A percentile compares a stretch with the other conserved stretches of the same genome.
These are phyloP conservation scores for Amauroascus niger DNA, from an alignment of 2,329 filamentous ascomycete species.

Conservation along the genomic window DNA sequence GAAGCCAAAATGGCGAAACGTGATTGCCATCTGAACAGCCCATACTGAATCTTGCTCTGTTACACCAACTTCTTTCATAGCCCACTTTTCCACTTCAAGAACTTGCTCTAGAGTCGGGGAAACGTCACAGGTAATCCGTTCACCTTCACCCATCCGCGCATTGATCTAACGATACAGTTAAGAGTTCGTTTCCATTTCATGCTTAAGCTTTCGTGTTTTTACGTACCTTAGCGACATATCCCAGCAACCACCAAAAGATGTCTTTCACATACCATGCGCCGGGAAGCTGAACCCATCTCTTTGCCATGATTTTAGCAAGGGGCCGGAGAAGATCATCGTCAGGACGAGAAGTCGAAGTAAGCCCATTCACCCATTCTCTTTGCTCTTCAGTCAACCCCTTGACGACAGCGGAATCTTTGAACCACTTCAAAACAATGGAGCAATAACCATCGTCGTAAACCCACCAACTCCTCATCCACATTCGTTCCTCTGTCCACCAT, in stretches of 20 bases:
- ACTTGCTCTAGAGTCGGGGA: conserved; percentile 14
- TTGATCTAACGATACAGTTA: conserved; percentile 8
- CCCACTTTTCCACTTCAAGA: conserved; percentile 15
- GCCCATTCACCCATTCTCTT: conserved; percentile 21
- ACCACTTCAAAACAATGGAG: conserved; percentile 19
- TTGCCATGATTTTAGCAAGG: conserved; percentile 16
- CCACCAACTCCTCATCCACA: conserved; percentile 17
- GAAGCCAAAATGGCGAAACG: conserved; percentile 16
- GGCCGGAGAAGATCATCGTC: conserved; percentile 23
- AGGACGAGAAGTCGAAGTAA: conserved; percentile 21
- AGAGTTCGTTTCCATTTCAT: not conserved
- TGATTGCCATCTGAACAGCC: conserved; percentile 19
- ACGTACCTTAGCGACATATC: conserved; percentile 13
- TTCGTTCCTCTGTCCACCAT: conserved; percentile 20
- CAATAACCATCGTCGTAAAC: conserved; percentile 17
- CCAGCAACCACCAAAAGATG: conserved; percentile 11
- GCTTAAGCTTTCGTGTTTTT: not conserved
- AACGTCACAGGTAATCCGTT: not conserved
- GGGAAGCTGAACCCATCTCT: conserved; percentile 20
- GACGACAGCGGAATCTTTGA: conserved; percentile 23
- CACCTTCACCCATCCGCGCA: conserved; percentile 2
- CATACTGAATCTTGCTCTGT: conserved; percentile 13
- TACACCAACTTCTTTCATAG: conserved; percentile 12
- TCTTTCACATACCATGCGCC: not conserved
- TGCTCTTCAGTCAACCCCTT: conserved; percentile 20